Base-by-base conservation (phyloP, 2,329 filamentous ascomycete species). In the Curvularia sp. region DNA sequence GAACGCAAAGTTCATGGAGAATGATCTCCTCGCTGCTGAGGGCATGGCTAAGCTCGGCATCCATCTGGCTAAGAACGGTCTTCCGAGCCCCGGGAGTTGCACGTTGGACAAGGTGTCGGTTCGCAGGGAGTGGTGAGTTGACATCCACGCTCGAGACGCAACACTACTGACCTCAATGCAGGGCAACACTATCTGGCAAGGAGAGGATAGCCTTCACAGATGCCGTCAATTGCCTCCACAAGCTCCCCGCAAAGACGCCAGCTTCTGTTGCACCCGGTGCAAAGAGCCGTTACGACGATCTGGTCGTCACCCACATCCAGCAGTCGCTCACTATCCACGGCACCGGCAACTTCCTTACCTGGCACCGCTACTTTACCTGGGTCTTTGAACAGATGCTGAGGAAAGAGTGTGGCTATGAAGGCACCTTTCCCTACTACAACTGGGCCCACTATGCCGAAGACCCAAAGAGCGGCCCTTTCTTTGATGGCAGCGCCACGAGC, bases 401-500 rank as follows among this genome's bases (percentile, higher is more conserved):
- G 5, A 67, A 75, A 5, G 78, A 80, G 54, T 80, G 79, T 54
- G 77, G 76, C 49, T 81, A 79, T 58, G 71, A 63, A 5, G 78
- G 76, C 51, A 72, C 72, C 51, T 73, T 77, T 39, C 79, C 79
- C 1, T 84, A 84, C 73, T 82, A 80, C 74, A 82, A 84, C 70
- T 86, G 82, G 81, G 78, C 79, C 3, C 77, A 78, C 49, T 80
- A 79, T 70, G 74, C 79, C 1, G 59, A 74, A 1, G 80, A 85
- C 48, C 72, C 72, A 1, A 49, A 59, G 60, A 78, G 78, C 54
- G 84, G 83, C 0, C 81, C 83, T 15, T 68, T 86, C 49, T 86
- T 87, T 59, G 83, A 85, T 61, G 85, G 85, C 46, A 82, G 80
- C 59, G 79, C 77, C 23, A 82, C 79, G 51, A 76, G 79, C 46